A percentile compares a stretch with the other conserved stretches of the same genome.
Conservation (phyloP, 768 basidiomycete species). For the Leccinum variicolor region DNA sequence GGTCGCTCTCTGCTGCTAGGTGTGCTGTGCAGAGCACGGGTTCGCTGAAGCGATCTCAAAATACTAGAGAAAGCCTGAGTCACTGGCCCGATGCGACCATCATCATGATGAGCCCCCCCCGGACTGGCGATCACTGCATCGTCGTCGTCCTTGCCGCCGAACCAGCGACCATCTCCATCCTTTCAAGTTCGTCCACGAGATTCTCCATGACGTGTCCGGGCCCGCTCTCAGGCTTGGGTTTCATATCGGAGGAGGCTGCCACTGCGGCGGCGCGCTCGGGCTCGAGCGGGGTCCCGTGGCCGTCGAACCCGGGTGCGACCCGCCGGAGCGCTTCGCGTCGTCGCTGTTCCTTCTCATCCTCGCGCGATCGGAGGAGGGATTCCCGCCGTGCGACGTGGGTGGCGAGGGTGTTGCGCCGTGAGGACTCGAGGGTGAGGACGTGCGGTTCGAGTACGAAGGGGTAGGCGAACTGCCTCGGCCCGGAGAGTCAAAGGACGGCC, state of each 20-base stretch:
- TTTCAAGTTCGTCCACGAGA: constrained; percentile 77
- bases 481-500: background rate
- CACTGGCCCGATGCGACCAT: no score
- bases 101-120: no score
- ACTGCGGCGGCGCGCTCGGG: constrained; percentile 18
- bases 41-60: background rate
- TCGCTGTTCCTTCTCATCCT: constrained; percentile 71
- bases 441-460: constrained; percentile 93
- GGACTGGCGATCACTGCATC: background rate
- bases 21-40: background rate
- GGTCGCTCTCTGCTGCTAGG: no score
- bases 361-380: constrained; percentile 63
- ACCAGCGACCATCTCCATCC: constrained; percentile 40
- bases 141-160: background rate
- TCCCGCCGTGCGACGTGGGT: constrained; percentile 66
- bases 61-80: background rate
- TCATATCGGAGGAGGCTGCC: background rate
- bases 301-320: constrained; percentile 86
- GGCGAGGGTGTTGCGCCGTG: constrained; percentile 64
- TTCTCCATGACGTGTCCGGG: constrained; percentile 73
- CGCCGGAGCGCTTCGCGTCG: constrained; percentile 62
- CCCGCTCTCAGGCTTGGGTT: background rate
- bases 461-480: constrained; percentile 83
- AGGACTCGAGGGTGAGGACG: constrained; percentile 69
- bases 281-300: constrained; percentile 50